Base-by-base conservation (phyloP, 495 filamentous ascomycete genomes). In the Hypoxylon perforatum region DNA sequence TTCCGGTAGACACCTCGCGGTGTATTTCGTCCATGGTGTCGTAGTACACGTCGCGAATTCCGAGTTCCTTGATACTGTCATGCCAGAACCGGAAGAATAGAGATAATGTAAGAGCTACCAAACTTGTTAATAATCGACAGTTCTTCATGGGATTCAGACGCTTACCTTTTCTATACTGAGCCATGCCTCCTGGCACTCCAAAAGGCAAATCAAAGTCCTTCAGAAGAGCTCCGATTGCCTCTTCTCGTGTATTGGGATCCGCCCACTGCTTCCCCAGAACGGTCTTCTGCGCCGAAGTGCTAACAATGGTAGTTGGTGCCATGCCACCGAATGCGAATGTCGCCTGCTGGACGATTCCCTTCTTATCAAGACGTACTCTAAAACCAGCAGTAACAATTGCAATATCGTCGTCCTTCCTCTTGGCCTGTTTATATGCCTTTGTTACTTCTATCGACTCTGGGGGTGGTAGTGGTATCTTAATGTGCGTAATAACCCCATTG, bases 361-460 rank as follows among this genome's bases (percentile, higher is more conserved):
- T 68, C 3, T 87, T 80, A 25, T 83, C 83, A 2, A 94, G 75
- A 6, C 79, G 79, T 12, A 93, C 80, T 44, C 90, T 85, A 39
- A 94, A 76, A n/a, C 89, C 87, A 18, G 90, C 84, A 70, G 91
- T 94, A 36, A 93, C 92, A 58, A 95, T 94, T 5, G 92, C 92
- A 73, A 94, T 94, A 76, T 95, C 92, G 69, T 94, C 91, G 69
- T 94, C 92, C 67, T 93, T 95, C 52, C 92, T 78, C 80, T 94
- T 95, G 0, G 92, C 84, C 65, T 94, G 92, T 71, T 95, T 95
- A 69, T 93, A 94, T 5, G 92, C 86, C 11, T 84, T 82, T 19
- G 90, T 79, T 61, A 83, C 84, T 63, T 87, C 87, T 14, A 81
- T 81, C 57, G 81, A 84, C 65, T 80, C 78, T 18, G 47, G 33